A percentile compares a stretch with the other conserved stretches of the same genome.
These are phyloP conservation scores for Zymoseptoria passerinii DNA, from an alignment of 2,329 filamentous ascomycete genomes.

Conservation along the genomic window DNA sequence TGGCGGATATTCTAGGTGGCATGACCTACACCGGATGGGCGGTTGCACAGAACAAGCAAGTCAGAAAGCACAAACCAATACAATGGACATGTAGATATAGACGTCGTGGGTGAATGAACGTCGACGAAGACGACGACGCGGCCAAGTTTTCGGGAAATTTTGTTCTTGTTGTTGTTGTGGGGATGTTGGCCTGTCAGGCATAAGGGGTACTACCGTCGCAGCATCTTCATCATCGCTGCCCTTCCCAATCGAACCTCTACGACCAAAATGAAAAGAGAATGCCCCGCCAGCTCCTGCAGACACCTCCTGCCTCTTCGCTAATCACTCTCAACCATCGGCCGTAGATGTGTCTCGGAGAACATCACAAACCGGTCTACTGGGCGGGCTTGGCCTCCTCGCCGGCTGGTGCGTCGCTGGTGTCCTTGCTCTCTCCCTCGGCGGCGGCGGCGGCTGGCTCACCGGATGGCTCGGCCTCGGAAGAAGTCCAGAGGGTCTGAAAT, in stretches of 20 bases:
- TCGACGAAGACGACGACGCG: not conserved
- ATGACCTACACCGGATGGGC: not conserved
- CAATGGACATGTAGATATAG: not conserved
- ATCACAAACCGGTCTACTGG: constrained; percentile 26
- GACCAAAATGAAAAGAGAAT: constrained; percentile 19
- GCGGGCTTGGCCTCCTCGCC: constrained; percentile 42
- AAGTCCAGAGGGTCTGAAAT: constrained; percentile 90
- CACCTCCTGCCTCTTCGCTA: constrained; percentile 7
- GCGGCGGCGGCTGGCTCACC: constrained; percentile 35
- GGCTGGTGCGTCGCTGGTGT: constrained; percentile 50
- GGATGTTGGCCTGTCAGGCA: constrained; percentile 16
- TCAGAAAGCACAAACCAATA: not conserved
- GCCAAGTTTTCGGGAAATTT: constrained; percentile 5
- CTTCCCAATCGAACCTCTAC: constrained; percentile 14
- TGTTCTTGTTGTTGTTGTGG: constrained; percentile 6
- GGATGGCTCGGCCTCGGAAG: constrained; percentile 86
- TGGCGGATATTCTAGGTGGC: not conserved
- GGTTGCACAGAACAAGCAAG: not conserved
- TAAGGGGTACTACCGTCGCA: constrained; percentile 16
- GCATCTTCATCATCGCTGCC: constrained; percentile 13
- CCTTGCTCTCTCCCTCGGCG: constrained; percentile 45
- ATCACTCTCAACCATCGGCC: constrained; percentile 17
- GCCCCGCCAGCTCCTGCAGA: constrained; percentile 16
- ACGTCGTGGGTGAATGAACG: not conserved
- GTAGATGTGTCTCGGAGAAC: constrained; percentile 17